Conservation (phyloP, 2,329 filamentous ascomycete genomes). For the Colletotrichum chrysophilum region DNA sequence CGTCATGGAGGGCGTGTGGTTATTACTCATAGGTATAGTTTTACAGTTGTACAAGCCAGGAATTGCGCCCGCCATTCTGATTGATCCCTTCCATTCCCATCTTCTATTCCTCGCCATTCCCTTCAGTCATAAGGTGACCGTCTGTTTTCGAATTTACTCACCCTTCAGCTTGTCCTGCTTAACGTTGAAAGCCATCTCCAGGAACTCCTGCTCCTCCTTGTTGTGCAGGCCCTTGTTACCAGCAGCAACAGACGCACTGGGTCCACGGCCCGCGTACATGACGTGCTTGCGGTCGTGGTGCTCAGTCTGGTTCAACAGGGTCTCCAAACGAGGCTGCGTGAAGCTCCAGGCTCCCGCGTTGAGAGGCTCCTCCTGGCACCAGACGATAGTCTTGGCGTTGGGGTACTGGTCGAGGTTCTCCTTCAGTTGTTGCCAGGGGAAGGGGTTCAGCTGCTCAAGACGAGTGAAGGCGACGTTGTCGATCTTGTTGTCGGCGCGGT, state of each 20-base stretch:
- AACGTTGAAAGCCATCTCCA: constrained; percentile 69
- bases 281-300: constrained; percentile 94
- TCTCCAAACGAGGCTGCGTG: constrained; percentile 97
- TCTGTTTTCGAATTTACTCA: constrained; percentile 46
- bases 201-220: constrained; percentile 90
- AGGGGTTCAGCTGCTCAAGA: constrained; percentile 97
- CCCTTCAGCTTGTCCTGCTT: constrained; percentile 74
- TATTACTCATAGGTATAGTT: not conserved
- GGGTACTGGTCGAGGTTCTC: constrained; percentile 97
- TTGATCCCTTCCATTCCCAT: not conserved
- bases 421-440: constrained; percentile 96
- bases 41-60: not conserved
- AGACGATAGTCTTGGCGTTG: constrained; percentile 97
- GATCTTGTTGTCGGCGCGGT: constrained; percentile 85
- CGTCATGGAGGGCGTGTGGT: not conserved
- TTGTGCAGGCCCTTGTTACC: constrained; percentile 86
- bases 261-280: constrained; percentile 94
- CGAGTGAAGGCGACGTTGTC: constrained; percentile 94
- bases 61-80: constrained; percentile 1
- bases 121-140: not conserved
- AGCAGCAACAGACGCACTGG: constrained; percentile 91
- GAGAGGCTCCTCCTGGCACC: constrained; percentile 96
- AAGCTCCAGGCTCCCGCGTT: constrained; percentile 98
- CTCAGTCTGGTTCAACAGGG: constrained; percentile 89
- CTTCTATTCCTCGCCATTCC: not conserved